Evolutionary conservation across 768 basidiomycete species (phyloP).

Genomic region (Galerina sulciceps): DNA sequence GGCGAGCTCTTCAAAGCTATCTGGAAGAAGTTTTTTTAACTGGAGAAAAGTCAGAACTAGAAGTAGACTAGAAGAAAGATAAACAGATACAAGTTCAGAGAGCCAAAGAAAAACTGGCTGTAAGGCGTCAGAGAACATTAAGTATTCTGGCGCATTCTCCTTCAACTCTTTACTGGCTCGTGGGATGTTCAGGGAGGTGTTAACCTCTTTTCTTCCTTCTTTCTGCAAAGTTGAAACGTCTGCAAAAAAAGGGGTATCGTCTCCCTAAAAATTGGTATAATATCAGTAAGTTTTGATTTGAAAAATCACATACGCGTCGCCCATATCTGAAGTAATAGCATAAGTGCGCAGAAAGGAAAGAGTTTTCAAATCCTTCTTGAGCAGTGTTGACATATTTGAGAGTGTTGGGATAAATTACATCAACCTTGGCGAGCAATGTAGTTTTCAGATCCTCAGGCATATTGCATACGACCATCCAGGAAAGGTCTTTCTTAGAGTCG

Average conservation of each 20-base stretch:
- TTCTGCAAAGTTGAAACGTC: not conserved
- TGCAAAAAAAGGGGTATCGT: not conserved
- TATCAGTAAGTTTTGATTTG: not conserved
- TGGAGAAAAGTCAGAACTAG: not conserved
- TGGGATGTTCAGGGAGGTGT: not conserved
- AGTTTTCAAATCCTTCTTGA: too few relatives aligned
- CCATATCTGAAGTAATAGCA: too few relatives aligned
- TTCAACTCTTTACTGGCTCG: not conserved
- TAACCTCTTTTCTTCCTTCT: not conserved
- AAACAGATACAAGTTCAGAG: not conserved
- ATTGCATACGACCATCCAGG: too few relatives aligned
- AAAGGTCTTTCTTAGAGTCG: too few relatives aligned
- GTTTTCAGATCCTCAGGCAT: too few relatives aligned
- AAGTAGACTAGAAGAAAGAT: not conserved
- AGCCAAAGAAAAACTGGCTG: not conserved
- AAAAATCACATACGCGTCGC: too few relatives aligned
- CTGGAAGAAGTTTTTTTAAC: constrained; percentile 23
- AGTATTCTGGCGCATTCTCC: not conserved
- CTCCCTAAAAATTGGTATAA: not conserved
- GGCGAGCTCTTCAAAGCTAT: constrained; percentile 17
- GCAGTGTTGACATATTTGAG: too few relatives aligned
- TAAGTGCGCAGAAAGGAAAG: too few relatives aligned
- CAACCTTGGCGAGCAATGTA: too few relatives aligned
- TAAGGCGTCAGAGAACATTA: not conserved
- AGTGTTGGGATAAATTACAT: too few relatives aligned